phyloP scores from a whole-genome alignment of 2,329 filamentous ascomycete species.

The Penicillium polonicum region DNA sequence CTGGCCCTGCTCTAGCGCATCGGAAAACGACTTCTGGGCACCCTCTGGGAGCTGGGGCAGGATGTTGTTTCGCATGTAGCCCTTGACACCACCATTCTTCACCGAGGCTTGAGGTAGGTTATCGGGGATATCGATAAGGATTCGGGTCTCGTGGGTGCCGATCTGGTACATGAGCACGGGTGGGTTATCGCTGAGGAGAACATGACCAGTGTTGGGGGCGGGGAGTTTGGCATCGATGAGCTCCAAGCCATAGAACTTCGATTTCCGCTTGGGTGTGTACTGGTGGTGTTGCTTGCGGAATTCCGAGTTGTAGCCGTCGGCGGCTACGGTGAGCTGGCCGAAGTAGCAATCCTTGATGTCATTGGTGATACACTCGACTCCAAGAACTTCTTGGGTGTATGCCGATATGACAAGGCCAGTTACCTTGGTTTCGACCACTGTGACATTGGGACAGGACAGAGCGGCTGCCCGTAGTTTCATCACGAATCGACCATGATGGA shows the following conservation, averaged over 20 bases:
- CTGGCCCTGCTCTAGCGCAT: slow-evolving; percentile 73
- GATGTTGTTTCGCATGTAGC: slow-evolving; percentile 76
- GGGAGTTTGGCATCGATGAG: slow-evolving; percentile 83
- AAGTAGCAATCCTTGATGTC: slow-evolving; percentile 76
- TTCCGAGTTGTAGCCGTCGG: slow-evolving; percentile 88
- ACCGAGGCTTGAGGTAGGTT: slow-evolving; percentile 70
- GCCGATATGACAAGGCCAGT: slow-evolving; percentile 71
- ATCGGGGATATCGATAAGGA: slow-evolving; percentile 82
- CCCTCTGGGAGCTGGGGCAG: slow-evolving; percentile 71
- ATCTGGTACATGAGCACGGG: slow-evolving; percentile 96
- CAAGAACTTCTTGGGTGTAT: slow-evolving; percentile 70
- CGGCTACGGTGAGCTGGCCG: slow-evolving; percentile 80
- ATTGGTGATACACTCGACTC: slow-evolving; percentile 71
- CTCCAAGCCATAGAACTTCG: slow-evolving; percentile 92
- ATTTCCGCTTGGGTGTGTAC: slow-evolving; percentile 67
- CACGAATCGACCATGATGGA: slow-evolving; percentile 95
- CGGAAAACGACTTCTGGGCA: slow-evolving; percentile 70
- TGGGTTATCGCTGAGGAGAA: slow-evolving; percentile 73
- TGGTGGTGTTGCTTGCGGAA: slow-evolving; percentile 79
- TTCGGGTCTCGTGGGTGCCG: slow-evolving; percentile 87
- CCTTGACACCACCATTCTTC: slow-evolving; percentile 76
- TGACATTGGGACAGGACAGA: slow-evolving; percentile 74
- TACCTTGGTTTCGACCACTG: slow-evolving; percentile 85
- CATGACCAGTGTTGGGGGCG: slow-evolving; percentile 74
- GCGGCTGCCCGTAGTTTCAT: slow-evolving; percentile 75